Conservation (phyloP, 1,139 yeast species). For the Diutina scorzettiae region DNA sequence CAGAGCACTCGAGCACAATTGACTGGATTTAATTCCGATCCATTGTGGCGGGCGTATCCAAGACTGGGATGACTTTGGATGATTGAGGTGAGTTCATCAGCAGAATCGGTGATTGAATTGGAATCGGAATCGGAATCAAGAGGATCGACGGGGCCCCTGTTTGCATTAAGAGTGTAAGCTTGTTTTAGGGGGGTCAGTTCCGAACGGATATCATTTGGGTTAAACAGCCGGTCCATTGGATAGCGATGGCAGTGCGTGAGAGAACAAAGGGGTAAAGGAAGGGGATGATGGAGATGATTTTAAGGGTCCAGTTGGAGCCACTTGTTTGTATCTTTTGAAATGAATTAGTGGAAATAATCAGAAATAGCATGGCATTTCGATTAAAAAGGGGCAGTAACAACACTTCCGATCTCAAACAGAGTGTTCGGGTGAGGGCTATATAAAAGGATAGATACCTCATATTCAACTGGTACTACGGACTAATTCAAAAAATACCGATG, state of each 20-base stretch:
- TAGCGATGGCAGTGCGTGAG: not conserved
- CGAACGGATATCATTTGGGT: not conserved
- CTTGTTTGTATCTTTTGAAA: no score
- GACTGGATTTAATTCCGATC: not conserved
- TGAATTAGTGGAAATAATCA: no score
- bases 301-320: no score
- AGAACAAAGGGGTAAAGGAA: not conserved
- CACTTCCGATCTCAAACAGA: no score
- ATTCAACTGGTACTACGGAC: no score
- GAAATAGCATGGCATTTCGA: no score
- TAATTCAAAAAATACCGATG: no score
- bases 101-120: not conserved
- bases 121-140: not conserved
- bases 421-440: no score
- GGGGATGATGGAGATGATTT: not conserved
- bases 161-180: not conserved
- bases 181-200: slow-evolving; percentile 1
- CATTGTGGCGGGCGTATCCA: not conserved
- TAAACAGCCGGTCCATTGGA: not conserved
- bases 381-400: no score
- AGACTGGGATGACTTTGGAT: not conserved
- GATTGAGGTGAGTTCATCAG: slow-evolving; percentile 1
- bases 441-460: no score
- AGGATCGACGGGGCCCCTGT: no score
- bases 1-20: slow-evolving; percentile 1